phyloP scores from a whole-genome alignment of 495 filamentous ascomycete genomes.

The Daldinia vernicosa region DNA sequence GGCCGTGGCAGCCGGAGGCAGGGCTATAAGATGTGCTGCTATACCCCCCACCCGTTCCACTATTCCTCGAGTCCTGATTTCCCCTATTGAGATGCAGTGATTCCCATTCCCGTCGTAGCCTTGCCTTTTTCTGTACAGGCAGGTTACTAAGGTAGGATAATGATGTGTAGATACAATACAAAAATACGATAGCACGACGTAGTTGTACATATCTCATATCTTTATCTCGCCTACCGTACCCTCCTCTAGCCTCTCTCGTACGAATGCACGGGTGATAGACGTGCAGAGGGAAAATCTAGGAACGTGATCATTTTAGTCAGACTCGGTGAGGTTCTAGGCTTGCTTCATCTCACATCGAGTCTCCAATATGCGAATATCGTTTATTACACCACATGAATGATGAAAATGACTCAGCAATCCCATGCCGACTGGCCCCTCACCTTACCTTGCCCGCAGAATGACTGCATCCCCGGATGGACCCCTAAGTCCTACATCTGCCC shows the following conservation, averaged over 20 bases:
- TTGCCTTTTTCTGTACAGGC: constrained; percentile 33
- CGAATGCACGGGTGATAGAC: constrained; percentile 36
- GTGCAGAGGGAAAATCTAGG: constrained; percentile 37
- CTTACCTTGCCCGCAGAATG: constrained; percentile 24
- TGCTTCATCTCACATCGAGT: constrained; percentile 21
- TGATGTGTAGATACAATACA: constrained; percentile 28
- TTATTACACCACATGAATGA: constrained; percentile 4
- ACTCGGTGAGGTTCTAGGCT: constrained; percentile 36
- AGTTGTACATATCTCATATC: constrained; percentile 29
- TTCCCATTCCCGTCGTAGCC: constrained; percentile 35
- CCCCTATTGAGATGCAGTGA: constrained; percentile 36
- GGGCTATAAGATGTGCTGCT: constrained; percentile 47
- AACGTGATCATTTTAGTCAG: constrained; percentile 39
- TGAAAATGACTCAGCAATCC: constrained; percentile 37
- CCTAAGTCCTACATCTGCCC: constrained; percentile 23
- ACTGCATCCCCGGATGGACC: constrained; percentile 25
- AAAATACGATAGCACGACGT: constrained; percentile 12
- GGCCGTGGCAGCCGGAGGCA: constrained; percentile 45
- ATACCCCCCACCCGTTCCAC: constrained; percentile 36
- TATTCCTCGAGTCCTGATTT: constrained; percentile 34
- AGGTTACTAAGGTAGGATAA: constrained; percentile 32
- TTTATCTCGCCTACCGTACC: constrained; percentile 11
- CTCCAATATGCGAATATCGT: constrained; percentile 22
- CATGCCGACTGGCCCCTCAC: constrained; percentile 11
- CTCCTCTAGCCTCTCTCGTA: constrained; percentile 9